phyloP scores from a whole-genome alignment of 805 yeast species.

The Ogataea pilisensis region DNA sequence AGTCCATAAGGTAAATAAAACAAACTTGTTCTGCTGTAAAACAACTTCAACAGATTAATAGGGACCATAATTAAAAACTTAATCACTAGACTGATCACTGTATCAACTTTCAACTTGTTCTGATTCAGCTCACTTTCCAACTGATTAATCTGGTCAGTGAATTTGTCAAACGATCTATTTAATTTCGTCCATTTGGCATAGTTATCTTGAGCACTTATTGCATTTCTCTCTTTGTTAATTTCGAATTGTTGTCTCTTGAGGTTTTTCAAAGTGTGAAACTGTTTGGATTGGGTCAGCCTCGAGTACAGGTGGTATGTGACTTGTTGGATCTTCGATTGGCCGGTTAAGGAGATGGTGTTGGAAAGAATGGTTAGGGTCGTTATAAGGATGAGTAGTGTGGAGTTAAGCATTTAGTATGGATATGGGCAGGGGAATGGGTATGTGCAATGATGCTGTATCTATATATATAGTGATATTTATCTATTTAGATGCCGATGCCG shows the following conservation, averaged over 20 bases:
- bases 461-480: no score
- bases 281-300: constrained; percentile 17
- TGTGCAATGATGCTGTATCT: no score
- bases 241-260: constrained; percentile 42
- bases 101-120: constrained; percentile 33
- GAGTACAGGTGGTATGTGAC: constrained; percentile 12
- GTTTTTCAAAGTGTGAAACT: constrained; percentile 28
- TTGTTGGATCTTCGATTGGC: constrained; percentile 16
- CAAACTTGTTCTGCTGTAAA: constrained; percentile 50
- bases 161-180: constrained; percentile 63
- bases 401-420: constrained; percentile 19
- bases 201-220: constrained; percentile 83
- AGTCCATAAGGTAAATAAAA: constrained; percentile 55
- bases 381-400: constrained; percentile 32
- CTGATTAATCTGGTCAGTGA: constrained; percentile 47
- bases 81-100: constrained; percentile 31
- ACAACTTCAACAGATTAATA: constrained; percentile 43
- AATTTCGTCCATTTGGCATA: constrained; percentile 95
- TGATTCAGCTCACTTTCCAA: constrained; percentile 37
- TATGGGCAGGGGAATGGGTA: no score
- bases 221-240: constrained; percentile 48
- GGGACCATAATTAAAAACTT: constrained; percentile 43
- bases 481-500: no score
- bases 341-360: constrained; percentile 34
- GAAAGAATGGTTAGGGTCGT: constrained; percentile 31